phyloP scores from a whole-genome alignment of 768 basidiomycete species.

The Suillus brevipes region DNA sequence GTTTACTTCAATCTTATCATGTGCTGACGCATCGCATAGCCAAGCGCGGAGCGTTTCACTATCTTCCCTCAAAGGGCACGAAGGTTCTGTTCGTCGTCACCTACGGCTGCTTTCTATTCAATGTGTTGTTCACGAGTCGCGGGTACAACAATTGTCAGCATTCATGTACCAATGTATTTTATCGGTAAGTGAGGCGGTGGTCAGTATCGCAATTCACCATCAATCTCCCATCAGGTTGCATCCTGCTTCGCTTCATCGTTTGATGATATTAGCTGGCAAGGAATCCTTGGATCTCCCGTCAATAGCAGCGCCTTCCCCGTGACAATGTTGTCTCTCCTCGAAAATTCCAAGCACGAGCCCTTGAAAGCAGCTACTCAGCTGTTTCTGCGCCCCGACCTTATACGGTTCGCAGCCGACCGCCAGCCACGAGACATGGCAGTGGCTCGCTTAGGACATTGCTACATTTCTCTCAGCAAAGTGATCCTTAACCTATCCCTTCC shows the following conservation, averaged over 20 bases:
- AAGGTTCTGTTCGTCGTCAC: conserved; percentile 38
- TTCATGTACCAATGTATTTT: conserved; percentile 43
- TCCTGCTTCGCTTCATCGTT: conserved; percentile 46
- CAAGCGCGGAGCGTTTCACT: conserved; percentile 43
- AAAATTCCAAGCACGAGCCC: conserved; percentile 32
- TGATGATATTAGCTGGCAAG: conserved; percentile 25
- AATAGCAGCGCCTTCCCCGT: conserved; percentile 20
- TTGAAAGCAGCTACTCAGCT: conserved; percentile 37
- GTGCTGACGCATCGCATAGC: conserved; percentile 31
- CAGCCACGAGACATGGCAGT: conserved; percentile 24
- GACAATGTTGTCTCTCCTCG: conserved; percentile 33
- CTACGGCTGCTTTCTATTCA: conserved; percentile 40
- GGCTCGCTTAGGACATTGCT: conserved; percentile 45
- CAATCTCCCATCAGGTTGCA: conserved; percentile 37
- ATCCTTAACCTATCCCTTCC: conserved; percentile 79
- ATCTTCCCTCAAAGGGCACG: conserved; percentile 39
- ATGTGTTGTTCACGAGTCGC: conserved; percentile 37
- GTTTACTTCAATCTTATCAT: neutral
- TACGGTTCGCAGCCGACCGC: conserved; percentile 14
- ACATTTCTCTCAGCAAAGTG: conserved; percentile 60
- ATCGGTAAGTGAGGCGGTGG: conserved; percentile 36
- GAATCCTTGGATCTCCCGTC: conserved; percentile 11
- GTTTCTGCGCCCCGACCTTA: conserved; percentile 25
- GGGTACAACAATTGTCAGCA: conserved; percentile 42
- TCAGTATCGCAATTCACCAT: neutral